A percentile compares a stretch with the other conserved stretches of the same genome.
These are phyloP conservation scores for Coffea canephora DNA, from an alignment of 257 asterid genomes.

Conservation along the genomic window DNA sequence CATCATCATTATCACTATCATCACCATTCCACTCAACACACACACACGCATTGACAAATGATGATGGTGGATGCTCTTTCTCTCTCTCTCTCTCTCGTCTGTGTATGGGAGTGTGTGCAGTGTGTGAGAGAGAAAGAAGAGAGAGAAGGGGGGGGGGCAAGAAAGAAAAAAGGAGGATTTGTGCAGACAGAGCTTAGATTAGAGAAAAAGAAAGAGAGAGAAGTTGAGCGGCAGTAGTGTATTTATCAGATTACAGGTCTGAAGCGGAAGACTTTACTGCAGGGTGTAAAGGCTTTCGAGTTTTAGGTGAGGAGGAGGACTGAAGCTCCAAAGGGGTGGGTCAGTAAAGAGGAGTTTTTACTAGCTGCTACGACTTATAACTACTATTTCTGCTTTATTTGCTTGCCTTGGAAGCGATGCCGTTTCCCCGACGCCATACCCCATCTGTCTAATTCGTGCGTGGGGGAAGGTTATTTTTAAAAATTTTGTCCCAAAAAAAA, in stretches of 20 bases:
- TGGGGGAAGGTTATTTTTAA: too few species aligned
- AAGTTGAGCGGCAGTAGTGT: too few species aligned
- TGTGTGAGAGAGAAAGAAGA: slow-evolving; percentile 1
- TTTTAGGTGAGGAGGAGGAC: background rate
- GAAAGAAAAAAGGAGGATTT: background rate
- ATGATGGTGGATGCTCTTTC: background rate
- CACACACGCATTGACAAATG: background rate
- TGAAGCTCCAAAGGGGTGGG: background rate
- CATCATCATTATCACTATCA: slow-evolving; percentile 4
- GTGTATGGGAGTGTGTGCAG: background rate
- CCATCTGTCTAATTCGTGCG: background rate
- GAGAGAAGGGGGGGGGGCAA: too few species aligned
- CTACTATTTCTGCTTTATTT: background rate
- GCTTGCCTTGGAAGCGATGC: slow-evolving; percentile 11
- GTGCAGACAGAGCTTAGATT: too few species aligned
- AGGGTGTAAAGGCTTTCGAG: too few species aligned
- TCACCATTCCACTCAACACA: background rate
- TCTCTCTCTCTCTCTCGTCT: background rate
- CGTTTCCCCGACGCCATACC: background rate
- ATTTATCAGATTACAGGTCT: too few species aligned
- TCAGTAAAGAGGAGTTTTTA: background rate
- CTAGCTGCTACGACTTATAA: too few species aligned
- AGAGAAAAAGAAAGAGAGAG: too few species aligned
- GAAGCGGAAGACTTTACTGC: too few species aligned
- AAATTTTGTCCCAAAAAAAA: too few species aligned